A percentile compares a stretch with the other conserved stretches of the same genome.
These are phyloP conservation scores for Monoraphidium neglectum DNA, from an alignment of 139 green algal species.

Conservation along the genomic window DNA sequence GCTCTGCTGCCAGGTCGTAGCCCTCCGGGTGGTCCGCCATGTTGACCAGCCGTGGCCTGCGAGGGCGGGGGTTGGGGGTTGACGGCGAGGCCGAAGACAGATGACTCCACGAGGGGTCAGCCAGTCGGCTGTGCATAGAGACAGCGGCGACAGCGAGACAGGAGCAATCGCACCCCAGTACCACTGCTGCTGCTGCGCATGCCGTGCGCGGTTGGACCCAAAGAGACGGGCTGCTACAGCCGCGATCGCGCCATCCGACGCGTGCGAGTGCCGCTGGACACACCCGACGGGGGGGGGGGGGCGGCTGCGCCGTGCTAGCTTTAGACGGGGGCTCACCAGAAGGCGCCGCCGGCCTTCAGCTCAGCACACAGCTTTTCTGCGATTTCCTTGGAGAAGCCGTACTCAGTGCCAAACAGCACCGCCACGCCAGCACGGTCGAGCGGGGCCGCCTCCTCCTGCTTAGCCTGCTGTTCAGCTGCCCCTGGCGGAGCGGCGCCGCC, in stretches of 20 bases:
- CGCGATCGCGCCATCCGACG: too few species aligned
- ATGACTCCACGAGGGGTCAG: too few species aligned
- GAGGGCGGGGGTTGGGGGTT: neutral
- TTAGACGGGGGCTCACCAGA: slow-evolving; percentile 39
- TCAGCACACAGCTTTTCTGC: slow-evolving; percentile 67
- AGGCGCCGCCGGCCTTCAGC: slow-evolving; percentile 34
- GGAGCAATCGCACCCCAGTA: too few species aligned
- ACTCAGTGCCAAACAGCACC: slow-evolving; percentile 90
- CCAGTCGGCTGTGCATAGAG: too few species aligned
- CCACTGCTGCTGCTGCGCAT: too few species aligned
- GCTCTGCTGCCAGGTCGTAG: slow-evolving; percentile 52
- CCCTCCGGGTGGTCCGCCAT: slow-evolving; percentile 78
- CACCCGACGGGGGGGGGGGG: neutral
- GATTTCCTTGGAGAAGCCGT: slow-evolving; percentile 87
- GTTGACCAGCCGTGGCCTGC: slow-evolving; percentile 73
- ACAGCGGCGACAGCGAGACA: too few species aligned
- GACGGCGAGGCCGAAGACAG: too few species aligned
- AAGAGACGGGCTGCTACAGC: too few species aligned
- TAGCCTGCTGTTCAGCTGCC: neutral
- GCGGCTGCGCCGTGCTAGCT: too few species aligned
- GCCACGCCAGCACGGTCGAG: slow-evolving; percentile 49
- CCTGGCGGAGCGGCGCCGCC: neutral
- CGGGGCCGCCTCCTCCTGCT: slow-evolving; percentile 23
- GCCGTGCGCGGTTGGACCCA: too few species aligned
- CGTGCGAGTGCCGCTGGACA: too few species aligned